These are phyloP conservation scores for Isochrysis galbana DNA, from an alignment of 78 protist species.

Conservation along the genomic window DNA sequence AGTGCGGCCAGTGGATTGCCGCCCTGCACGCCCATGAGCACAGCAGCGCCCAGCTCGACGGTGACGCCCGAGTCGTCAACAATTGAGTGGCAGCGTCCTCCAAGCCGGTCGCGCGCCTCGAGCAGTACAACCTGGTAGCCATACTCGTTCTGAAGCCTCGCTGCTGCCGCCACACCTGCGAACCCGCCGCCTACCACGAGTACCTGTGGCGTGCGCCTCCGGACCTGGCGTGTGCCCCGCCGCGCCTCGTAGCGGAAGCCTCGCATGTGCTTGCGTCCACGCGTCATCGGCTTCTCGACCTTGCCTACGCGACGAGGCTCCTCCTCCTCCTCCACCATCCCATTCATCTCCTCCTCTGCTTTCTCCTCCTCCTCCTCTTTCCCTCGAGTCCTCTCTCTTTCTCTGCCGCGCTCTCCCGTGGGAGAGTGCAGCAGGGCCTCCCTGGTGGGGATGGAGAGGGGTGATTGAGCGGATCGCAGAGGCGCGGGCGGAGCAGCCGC, in stretches of 20 bases:
- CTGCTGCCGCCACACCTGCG: slow-evolving; percentile 43
- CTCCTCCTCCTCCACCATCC: not conserved
- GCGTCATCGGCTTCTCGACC: not conserved
- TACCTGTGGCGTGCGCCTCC: not conserved
- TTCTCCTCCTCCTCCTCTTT: too few relatives aligned
- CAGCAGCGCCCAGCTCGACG: slow-evolving; percentile 57
- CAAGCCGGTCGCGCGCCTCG: slow-evolving; percentile 44
- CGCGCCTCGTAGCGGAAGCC: not conserved
- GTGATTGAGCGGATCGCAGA: too few relatives aligned
- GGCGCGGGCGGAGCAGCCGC: too few relatives aligned
- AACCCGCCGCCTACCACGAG: slow-evolving; percentile 49
- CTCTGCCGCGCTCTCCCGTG: too few relatives aligned
- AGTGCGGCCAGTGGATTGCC: slow-evolving; percentile 50
- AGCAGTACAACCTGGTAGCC: slow-evolving; percentile 20
- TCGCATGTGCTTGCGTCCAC: not conserved
- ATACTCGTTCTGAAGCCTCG: not conserved
- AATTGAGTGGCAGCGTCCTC: slow-evolving; percentile 51
- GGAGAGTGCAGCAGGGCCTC: too few relatives aligned
- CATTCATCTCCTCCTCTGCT: too few relatives aligned
- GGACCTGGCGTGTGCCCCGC: not conserved
- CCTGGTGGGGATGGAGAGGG: too few relatives aligned
- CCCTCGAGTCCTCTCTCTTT: too few relatives aligned
- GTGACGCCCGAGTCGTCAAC: not conserved
- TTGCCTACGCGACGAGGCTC: not conserved
- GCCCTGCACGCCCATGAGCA: slow-evolving; percentile 53